Base-by-base conservation (phyloP, 371 early-diverging fungal species). In the Phascolomyces articulosus region DNA sequence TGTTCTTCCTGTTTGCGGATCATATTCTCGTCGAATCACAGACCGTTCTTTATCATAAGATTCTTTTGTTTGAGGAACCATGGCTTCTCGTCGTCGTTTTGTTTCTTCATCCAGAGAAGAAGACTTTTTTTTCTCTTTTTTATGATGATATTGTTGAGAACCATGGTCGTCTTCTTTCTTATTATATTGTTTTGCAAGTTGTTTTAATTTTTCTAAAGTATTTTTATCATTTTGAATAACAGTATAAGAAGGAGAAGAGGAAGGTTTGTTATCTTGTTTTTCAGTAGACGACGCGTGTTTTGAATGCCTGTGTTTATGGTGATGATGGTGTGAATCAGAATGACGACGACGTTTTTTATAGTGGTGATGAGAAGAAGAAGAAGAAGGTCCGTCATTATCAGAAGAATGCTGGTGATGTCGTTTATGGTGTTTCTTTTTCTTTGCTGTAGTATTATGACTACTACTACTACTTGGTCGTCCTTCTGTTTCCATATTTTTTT, bases 1-100 rank as follows among this genome's bases (percentile, higher is more conserved):
- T 26, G 67, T 77, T 62, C 85, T 65, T 3, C 85, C 85, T 18
- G 78, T 72, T 27, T 79, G 55, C 10, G 82, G 80, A 62, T 85
- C 85, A 41, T 68, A 67, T 55, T 73, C 77, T 24, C 72, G 67
- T 16, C 75, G 69, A 6, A 84, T 67, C 3, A 70, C 57, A 7
- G 60, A 57, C 57, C 78, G 68, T 58, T 83, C 69, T 41, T 69
- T 65, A 9, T 76, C 75, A 64, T 78, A 80, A 21, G 73, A 76
- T 31, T 77, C 75, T 48, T 74, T 78, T 13, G 77, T 72, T 61
- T 77, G 73, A 13, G 85, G 84, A 1, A 66, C 65, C 71, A 66
- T 80, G 8, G 28, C 47, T 28, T 24, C 34, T 54, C 47, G 47
- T 21, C 27, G 38, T 27, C 16, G 47, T 1, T 20, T 16, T 13